Evolutionary conservation across 805 yeast genomes (phyloP), one percentile per base, ranked within the genome.

Genomic region (Metschnikowia proteae): DNA sequence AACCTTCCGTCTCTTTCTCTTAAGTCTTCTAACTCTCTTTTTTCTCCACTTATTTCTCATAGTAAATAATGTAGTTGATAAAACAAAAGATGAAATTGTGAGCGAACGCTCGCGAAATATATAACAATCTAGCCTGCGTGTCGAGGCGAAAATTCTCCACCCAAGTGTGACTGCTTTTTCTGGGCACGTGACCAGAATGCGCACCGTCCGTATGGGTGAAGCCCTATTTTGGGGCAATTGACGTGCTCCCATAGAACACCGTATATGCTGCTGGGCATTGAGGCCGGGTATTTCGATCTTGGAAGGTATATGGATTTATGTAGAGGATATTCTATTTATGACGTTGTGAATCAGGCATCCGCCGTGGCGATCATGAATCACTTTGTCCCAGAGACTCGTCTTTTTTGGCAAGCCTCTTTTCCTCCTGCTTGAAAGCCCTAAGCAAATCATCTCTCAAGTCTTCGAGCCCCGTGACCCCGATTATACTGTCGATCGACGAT

Each of bases 1-100:
- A 73, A 92, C 97, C 96, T 92, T 92, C 97, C 98, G 97, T 87
- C 98, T 88, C 96, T 92, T 92, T 84, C 97, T 89, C 88, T 92
- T 92, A 76, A 92, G 88, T 88, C 98, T 89, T 88, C 98, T 91
- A 79, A 87, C 96, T 91, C 98, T 92, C 96, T 92, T 92, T 88
- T 92, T 92, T 88, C 97, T 92, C 98, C 97, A 91, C 87, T 91
- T 91, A 81, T 87, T 84, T 85, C 96, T 86, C 96, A 87, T 87
- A 69, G 71, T 67, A 65, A 70, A 66, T 60, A 60, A 63, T 56
- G 60, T 58, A 54, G 45, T 46, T 52, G 50, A 35, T 46, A 52
- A 50, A 59, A 46, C 49, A 48, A 53, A 52, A 51, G 49, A 49
- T 42, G 53, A 47, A 51, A 42, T 49, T 31, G 42, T 6, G 40